phyloP scores from a whole-genome alignment of 169 alveolate species.

The Eimeria nieschulzi region DNA sequence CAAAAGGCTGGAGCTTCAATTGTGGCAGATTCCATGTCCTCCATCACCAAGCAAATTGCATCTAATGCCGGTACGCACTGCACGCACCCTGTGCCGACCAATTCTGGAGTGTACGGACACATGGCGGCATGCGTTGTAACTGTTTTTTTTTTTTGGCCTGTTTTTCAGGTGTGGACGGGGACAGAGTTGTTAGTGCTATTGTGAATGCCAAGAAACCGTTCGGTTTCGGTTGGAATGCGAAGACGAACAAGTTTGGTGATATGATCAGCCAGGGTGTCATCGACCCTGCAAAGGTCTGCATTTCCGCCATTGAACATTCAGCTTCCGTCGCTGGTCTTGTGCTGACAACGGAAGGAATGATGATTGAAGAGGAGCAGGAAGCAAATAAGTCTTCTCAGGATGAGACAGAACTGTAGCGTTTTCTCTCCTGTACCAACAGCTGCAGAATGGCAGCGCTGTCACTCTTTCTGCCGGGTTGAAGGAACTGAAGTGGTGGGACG shows the following conservation, averaged over 20 bases:
- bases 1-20: conserved; percentile 90
- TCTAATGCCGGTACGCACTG: conserved; percentile 81
- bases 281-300: conserved; percentile 90
- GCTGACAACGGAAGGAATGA: conserved; percentile 92
- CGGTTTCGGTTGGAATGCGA: conserved; percentile 91
- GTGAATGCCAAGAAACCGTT: conserved; percentile 85
- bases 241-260: conserved; percentile 88
- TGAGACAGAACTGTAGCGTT: conserved; percentile 3
- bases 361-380: conserved; percentile 88
- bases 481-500: conserved; percentile 15
- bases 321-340: conserved; percentile 90
- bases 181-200: conserved; percentile 86
- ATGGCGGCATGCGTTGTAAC: neutral
- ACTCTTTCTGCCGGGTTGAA: neutral
- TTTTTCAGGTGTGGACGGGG: conserved; percentile 84
- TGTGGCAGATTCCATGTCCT: conserved; percentile 86
- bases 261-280: conserved; percentile 91
- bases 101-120: neutral
- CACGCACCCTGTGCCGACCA: neutral
- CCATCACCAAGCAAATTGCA: conserved; percentile 88
- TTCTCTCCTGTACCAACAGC: too few species aligned
- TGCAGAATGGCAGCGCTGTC: too few species aligned
- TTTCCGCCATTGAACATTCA: conserved; percentile 88
- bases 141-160: neutral
- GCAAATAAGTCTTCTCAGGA: conserved; percentile 82